Percentiles rank a stretch among this genome's conserved stretches.
phyloP scores from a whole-genome alignment of 768 basidiomycete species.

The Russula dissimulans region DNA sequence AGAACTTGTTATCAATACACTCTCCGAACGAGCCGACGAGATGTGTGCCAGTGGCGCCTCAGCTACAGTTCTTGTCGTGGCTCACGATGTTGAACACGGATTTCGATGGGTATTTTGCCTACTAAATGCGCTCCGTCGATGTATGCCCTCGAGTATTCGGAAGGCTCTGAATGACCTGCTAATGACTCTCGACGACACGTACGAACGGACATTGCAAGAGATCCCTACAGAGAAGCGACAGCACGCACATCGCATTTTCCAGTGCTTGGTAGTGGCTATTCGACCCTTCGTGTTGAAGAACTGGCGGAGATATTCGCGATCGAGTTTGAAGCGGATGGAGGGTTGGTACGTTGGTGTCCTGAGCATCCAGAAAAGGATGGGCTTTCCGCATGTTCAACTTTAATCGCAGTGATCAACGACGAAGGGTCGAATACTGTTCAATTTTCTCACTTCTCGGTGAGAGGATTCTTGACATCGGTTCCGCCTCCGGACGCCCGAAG shows the following conservation, averaged over 20 bases:
- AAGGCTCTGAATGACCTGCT: not conserved
- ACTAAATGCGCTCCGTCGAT: not conserved
- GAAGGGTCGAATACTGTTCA: not conserved
- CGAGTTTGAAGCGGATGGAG: not conserved
- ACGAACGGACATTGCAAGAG: not conserved
- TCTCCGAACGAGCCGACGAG: not conserved
- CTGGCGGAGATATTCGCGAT: conserved; percentile 2
- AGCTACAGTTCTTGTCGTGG: no score
- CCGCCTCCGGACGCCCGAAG: not conserved
- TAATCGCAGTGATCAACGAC: not conserved
- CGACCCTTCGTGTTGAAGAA: conserved; percentile 1
- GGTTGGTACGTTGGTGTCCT: not conserved
- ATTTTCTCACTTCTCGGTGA: conserved; percentile 2
- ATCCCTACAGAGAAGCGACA: not conserved
- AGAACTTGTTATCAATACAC: not conserved
- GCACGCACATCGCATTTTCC: not conserved
- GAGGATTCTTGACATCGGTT: not conserved
- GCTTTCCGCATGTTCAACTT: not conserved
- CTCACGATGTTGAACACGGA: not conserved
- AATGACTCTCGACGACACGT: not conserved
- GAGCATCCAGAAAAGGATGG: not conserved
- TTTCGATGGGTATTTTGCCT: not conserved
- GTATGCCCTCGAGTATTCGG: not conserved
- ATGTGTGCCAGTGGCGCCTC: not conserved
- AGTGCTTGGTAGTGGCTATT: not conserved